Conservation (phyloP, 2,329 filamentous ascomycete genomes). For the Colletotrichum shisoi region DNA sequence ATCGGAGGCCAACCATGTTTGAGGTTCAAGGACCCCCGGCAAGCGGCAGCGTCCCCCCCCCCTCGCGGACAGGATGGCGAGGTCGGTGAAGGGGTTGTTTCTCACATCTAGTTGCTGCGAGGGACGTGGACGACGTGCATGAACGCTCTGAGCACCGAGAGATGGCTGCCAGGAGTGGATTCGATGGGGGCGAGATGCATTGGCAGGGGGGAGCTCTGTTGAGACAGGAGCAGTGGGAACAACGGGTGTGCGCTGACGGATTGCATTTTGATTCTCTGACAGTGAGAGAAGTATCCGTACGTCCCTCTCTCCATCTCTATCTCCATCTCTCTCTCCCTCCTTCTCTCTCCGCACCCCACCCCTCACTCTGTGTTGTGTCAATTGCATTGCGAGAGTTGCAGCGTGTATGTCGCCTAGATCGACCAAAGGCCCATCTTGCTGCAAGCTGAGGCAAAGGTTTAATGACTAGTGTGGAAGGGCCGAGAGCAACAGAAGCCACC, state of each 20-base stretch:
- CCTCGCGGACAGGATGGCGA: conserved; percentile 27
- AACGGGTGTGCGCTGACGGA: conserved; percentile 20
- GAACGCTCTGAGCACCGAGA: conserved; percentile 39
- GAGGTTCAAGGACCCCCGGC: conserved; percentile 14
- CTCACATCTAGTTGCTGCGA: conserved; percentile 27
- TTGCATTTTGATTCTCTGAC: conserved; percentile 4
- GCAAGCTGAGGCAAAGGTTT: conserved; percentile 28
- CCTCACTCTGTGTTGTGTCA: conserved; percentile 5
- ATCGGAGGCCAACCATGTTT: conserved; percentile 23
- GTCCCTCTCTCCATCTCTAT: neutral
- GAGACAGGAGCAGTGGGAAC: conserved; percentile 19
- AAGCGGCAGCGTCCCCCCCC: conserved; percentile 22
- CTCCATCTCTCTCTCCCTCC: neutral
- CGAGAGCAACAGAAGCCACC: conserved; percentile 19
- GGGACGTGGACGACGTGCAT: conserved; percentile 39
- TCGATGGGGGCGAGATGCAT: conserved; percentile 35
- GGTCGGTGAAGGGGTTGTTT: conserved; percentile 40
- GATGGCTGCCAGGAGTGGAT: conserved; percentile 29
- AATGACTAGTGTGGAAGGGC: conserved; percentile 32
- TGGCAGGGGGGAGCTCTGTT: conserved; percentile 23
- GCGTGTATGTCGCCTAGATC: conserved; percentile 28
- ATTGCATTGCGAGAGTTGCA: conserved; percentile 14
- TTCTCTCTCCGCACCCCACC: neutral
- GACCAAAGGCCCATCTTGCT: conserved; percentile 39
- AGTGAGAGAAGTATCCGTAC: conserved; percentile 18